Percentiles rank a stretch among this genome's conserved stretches.
These are phyloP conservation scores for Jackrogersella minutella DNA, from an alignment of 495 filamentous ascomycete species.

Conservation along the genomic window DNA sequence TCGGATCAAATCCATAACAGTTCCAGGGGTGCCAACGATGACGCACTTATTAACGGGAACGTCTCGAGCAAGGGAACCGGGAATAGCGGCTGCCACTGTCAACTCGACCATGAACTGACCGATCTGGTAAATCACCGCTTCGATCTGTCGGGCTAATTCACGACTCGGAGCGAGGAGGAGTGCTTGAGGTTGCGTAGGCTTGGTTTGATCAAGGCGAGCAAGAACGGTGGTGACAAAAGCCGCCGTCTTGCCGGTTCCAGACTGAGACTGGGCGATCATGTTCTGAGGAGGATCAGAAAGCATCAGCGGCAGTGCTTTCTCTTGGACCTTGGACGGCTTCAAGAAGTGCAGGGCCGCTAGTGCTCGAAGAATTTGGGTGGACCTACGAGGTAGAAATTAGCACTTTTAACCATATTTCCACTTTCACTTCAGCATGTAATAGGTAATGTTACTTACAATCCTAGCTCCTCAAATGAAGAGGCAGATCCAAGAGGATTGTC, in stretches of 20 bases:
- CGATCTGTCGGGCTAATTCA: slow-evolving; percentile 94
- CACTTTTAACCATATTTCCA: background rate
- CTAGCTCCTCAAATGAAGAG: slow-evolving; percentile 84
- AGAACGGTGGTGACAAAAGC: slow-evolving; percentile 94
- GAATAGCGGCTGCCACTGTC: slow-evolving; percentile 78
- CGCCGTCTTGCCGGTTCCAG: slow-evolving; percentile 97
- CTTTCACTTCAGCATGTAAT: background rate
- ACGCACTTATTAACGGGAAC: slow-evolving; percentile 72
- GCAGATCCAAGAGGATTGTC: slow-evolving; percentile 88
- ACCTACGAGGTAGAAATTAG: slow-evolving; percentile 42
- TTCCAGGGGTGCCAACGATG: slow-evolving; percentile 94
- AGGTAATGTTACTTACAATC: slow-evolving; percentile 68
- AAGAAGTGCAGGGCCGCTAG: slow-evolving; percentile 85
- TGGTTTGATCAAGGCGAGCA: slow-evolving; percentile 75
- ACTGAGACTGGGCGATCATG: slow-evolving; percentile 97
- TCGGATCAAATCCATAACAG: slow-evolving; percentile 84
- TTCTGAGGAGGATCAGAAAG: slow-evolving; percentile 83
- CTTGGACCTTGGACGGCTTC: slow-evolving; percentile 97
- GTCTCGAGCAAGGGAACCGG: slow-evolving; percentile 70
- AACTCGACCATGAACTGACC: slow-evolving; percentile 80
- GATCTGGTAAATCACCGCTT: slow-evolving; percentile 80
- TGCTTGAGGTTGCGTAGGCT: slow-evolving; percentile 78
- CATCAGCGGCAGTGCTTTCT: slow-evolving; percentile 87
- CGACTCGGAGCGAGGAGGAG: slow-evolving; percentile 91
- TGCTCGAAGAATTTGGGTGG: slow-evolving; percentile 59